Evolutionary conservation across 2,329 filamentous ascomycete genomes (phyloP).

Genomic region (Thermomyces lanuginosus): DNA sequence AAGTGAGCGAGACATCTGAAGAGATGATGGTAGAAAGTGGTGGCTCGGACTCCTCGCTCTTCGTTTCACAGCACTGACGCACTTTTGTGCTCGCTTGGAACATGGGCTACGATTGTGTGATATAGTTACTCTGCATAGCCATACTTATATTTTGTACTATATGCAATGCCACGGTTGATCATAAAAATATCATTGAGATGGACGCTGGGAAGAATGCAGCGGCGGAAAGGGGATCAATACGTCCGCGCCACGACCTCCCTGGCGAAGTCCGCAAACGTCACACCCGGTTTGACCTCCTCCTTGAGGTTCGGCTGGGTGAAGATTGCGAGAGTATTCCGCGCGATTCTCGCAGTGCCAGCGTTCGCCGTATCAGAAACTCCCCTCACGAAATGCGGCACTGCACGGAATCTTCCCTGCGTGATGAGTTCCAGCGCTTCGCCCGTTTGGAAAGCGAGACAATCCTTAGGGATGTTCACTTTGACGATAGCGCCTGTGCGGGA

Average conservation of each 20-base stretch:
- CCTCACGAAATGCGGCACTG: constrained; percentile 88
- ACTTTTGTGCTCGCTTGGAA: no score
- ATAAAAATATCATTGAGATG: no score
- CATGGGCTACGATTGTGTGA: no score
- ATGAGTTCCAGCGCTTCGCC: constrained; percentile 84
- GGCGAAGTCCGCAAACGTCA: constrained; percentile 57
- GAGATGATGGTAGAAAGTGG: no score
- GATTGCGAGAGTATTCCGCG: constrained; percentile 79
- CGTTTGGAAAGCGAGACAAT: constrained; percentile 91
- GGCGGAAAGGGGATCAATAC: no score
- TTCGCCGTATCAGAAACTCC: constrained; percentile 45
- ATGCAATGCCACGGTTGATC: no score
- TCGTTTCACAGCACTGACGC: no score
- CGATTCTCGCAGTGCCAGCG: constrained; percentile 41
- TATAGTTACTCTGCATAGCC: no score
- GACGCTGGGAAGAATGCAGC: no score
- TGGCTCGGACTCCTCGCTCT: no score
- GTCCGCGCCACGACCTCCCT: constrained; percentile 67
- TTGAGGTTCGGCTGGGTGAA: constrained; percentile 94
- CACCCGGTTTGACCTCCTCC: constrained; percentile 51
- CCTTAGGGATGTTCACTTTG: constrained; percentile 82
- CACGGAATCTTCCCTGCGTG: constrained; percentile 77
- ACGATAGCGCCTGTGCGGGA: constrained; percentile 65
- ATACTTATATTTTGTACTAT: no score
- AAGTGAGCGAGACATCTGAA: no score